Base-by-base conservation (phyloP, 2,329 filamentous ascomycete species). In the Fusarium miscanthi region DNA sequence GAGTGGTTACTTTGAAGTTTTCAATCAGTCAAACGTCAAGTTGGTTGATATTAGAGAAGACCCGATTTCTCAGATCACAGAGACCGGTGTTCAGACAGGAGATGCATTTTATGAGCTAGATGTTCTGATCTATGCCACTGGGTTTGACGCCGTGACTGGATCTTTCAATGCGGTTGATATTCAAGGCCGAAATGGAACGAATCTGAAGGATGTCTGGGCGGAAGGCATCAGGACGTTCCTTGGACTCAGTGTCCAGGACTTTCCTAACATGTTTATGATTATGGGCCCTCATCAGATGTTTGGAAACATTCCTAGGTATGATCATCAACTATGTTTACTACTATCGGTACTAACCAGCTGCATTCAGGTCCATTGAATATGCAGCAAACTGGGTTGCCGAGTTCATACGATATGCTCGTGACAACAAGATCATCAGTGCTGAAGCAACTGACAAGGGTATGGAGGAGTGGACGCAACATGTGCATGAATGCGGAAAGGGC, bases 261-360 rank as follows among this genome's bases (percentile, higher is more conserved):
- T 84, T 49, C 84, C 85, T 1, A 87, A 88, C 57, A 86, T 87
- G 79, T 84, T 84, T 63, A 83, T 84, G 82, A 77, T 84, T 13
- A 80, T 84, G 76, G 83, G 83, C 0, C 83, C 83, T 1, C 82
- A 85, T 51, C 83, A 85, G 60, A 81, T 81, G 73, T 84, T 84
- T 65, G 83, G 83, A 12, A 85, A 85, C 41, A 81, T 82, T 13
- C 81, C 83, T 6, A 77, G 73, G 81, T 27, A 81, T 72, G 57
- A 5, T 5, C 2, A 14, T 5, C 10, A 1, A 12, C 11, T 4
- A 4, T 1, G 0, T 1, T n/a, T 1, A 1, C 4, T 14, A 14
- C 16, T 14, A 7, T 31, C 13, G 8, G 11, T 8, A 51, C 61
- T 66, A 17, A 66, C 43, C 4, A 17, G 14, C 2, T 2, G n/a